Percentiles rank a stretch among this genome's conserved stretches.
phyloP scores from a whole-genome alignment of 164 flowering plant species.

The Chimonanthus salicifolius region DNA sequence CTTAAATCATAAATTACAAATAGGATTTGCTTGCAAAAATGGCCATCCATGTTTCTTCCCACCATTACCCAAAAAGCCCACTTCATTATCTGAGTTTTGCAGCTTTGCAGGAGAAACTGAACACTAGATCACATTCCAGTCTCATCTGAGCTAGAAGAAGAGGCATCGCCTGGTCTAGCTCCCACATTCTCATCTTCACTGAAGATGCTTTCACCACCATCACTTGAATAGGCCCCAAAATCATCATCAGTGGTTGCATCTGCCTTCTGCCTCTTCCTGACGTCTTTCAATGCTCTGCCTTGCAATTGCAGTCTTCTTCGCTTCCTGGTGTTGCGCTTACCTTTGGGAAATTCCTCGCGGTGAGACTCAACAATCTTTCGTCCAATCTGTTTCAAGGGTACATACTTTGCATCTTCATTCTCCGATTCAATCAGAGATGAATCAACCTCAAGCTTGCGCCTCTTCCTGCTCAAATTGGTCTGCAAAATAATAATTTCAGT shows the following conservation, averaged over 20 bases:
- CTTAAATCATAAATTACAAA: background rate
- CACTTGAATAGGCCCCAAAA: conserved; percentile 47
- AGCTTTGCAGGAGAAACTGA: background rate
- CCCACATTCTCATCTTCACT: conserved; percentile 66
- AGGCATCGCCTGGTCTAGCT: conserved; percentile 51
- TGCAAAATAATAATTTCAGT: conserved; percentile 24
- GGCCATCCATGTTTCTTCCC: background rate
- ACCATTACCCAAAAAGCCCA: background rate
- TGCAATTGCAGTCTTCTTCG: conserved; percentile 67
- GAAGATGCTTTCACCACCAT: conserved; percentile 35
- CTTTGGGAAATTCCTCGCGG: conserved; percentile 79
- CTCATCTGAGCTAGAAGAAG: conserved; percentile 59
- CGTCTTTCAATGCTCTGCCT: conserved; percentile 64
- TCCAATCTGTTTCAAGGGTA: conserved; percentile 30
- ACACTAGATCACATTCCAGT: conserved; percentile 2
- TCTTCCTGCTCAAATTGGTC: conserved; percentile 76
- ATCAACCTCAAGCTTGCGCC: conserved; percentile 70
- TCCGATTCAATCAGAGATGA: conserved; percentile 43
- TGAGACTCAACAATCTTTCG: conserved; percentile 45
- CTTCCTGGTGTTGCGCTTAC: conserved; percentile 79
- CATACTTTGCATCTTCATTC: conserved; percentile 31
- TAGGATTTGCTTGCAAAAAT: background rate
- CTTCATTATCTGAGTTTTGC: background rate
- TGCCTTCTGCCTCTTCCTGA: conserved; percentile 45
- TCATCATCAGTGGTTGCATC: conserved; percentile 47